These are phyloP conservation scores for Raphanus hybrid DNA, from an alignment of 441 rosid genomes.

Conservation along the genomic window DNA sequence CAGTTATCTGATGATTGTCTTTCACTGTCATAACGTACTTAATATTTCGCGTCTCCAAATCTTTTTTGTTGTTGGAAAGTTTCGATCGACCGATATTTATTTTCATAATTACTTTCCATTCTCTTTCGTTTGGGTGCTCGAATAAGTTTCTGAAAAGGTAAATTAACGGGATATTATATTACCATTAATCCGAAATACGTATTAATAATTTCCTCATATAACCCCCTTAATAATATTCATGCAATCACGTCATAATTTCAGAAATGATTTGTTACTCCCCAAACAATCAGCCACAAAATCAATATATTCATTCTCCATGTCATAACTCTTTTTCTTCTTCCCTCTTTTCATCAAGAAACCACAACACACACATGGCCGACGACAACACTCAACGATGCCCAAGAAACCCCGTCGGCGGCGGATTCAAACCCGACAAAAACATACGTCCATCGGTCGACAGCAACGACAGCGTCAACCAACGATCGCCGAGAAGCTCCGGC, in stretches of 20 bases:
- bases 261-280: neutral
- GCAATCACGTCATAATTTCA: slow-evolving; percentile 31
- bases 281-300: neutral
- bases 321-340: neutral
- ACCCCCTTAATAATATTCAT: slow-evolving; percentile 15
- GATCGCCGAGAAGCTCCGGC: slow-evolving; percentile 7
- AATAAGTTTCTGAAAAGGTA: neutral
- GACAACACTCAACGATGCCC: neutral
- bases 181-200: slow-evolving; percentile 14
- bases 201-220: neutral
- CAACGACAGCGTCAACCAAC: neutral
- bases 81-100: neutral
- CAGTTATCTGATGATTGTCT: too few species aligned
- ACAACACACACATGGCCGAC: slow-evolving; percentile 17
- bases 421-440: neutral
- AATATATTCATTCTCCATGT: slow-evolving; percentile 5
- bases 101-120: neutral
- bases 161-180: neutral
- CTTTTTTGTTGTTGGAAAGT: neutral
- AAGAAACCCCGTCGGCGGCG: neutral
- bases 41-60: neutral
- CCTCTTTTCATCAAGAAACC: neutral
- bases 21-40: neutral
- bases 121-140: neutral
- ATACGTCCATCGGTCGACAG: neutral